A percentile compares a stretch with the other conserved stretches of the same genome.
Evolutionary conservation across 192 early-diverging fungal genomes (phyloP).

Genomic region (Mortierella alpina): DNA sequence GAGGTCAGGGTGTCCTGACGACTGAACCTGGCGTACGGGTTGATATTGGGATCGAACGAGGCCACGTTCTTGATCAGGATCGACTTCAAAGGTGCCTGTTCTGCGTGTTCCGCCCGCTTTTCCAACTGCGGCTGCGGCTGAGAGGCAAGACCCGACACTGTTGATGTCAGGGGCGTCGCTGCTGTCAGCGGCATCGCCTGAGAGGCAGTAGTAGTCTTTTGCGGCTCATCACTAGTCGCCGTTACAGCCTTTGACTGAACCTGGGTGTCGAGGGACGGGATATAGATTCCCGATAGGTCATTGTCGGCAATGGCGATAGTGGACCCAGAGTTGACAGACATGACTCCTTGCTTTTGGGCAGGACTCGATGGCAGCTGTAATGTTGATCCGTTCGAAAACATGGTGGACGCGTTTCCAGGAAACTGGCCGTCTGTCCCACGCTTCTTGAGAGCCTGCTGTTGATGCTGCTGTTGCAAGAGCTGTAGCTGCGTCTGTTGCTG

Average conservation of each 20-base stretch:
- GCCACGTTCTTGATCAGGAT: slow-evolving; percentile 2
- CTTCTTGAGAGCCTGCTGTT: slow-evolving; percentile 8
- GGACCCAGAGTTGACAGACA: slow-evolving; percentile 23
- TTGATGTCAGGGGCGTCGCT: slow-evolving; percentile 1
- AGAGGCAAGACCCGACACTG: neutral
- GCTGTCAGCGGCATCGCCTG: slow-evolving; percentile 1
- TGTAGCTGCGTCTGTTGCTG: slow-evolving; percentile 4
- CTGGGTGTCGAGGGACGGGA: too few relatives aligned
- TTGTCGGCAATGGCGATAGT: slow-evolving; percentile 4
- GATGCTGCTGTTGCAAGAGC: slow-evolving; percentile 8
- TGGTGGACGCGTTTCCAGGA: slow-evolving; percentile 17
- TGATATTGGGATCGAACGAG: slow-evolving; percentile 16
- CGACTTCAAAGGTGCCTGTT: neutral
- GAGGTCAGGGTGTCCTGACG: neutral
- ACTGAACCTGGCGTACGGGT: slow-evolving; percentile 7
- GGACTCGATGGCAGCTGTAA: neutral
- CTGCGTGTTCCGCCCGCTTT: neutral
- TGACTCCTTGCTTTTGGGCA: slow-evolving; percentile 11
- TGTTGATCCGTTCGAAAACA: slow-evolving; percentile 21
- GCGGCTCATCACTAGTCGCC: neutral
- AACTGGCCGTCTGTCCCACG: neutral
- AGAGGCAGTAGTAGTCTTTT: slow-evolving; percentile 11
- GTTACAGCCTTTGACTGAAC: too few relatives aligned
- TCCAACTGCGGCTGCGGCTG: neutral
- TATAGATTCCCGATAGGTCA: neutral